Evolutionary conservation across 2,329 filamentous ascomycete species (phyloP), one percentile per base, ranked within the genome.

Genomic region (Malbranchea cinnamomea): DNA sequence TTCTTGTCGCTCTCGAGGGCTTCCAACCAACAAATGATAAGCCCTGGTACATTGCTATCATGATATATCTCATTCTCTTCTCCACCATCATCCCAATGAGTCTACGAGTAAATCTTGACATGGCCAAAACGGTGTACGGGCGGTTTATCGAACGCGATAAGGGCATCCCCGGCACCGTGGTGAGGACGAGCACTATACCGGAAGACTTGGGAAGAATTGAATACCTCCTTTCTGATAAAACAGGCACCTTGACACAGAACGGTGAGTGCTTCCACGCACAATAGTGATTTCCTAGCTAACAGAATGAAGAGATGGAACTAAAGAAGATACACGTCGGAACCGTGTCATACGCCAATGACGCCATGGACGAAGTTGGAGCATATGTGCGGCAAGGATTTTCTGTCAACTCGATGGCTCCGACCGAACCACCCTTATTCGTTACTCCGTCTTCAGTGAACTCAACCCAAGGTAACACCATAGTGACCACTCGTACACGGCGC

Each of bases 1-100:
- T 92, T 23, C 68, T 98, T 6, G 89, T 98, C 4, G 84, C 82
- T 0, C 58, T 95, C 2, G 76, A 94, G 52, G 78, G 82, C 0
- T 89, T 93, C 39, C 65, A 75, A 37, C 55, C 54, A 20, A 60
- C 50, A 5, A 62, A 59, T 32, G 52, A 62, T 36, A 62, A 63
- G 40, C 43, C 53, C 34, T 98, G 89, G 89, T 98, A 95, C 53
- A 74, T 95, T 41, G 87, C 91, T 40, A 92, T 95, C 45, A 89
- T 93, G 74, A 77, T 87, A n/a, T 98, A 95, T 50, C 60, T 98
- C 39, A 91, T 98, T 37, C 65, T 98, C 1, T 98, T 98, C 62
- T 95, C 87, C n/a, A 95, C 87, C 0, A 98, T 98, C 46, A 91
- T 98, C 15, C 89, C 89, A 1, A 94, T 98, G 54, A 92, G 84